Evolutionary conservation across 441 rosid species (phyloP).

Genomic region (Gossypium aridum): DNA sequence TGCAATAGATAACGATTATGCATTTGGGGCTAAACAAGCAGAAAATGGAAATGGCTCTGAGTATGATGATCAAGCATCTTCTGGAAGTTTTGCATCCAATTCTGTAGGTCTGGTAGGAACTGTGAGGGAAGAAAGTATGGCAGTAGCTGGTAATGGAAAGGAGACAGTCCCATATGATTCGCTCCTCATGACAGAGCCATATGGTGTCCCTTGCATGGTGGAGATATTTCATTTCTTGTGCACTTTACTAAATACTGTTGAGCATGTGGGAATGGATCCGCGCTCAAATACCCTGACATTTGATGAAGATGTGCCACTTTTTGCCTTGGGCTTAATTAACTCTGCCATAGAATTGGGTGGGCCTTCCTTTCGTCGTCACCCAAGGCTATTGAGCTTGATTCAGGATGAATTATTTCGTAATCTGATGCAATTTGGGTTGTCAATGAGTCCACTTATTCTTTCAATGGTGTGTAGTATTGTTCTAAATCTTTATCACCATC

Average conservation of each 20-base stretch:
- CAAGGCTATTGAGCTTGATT: conserved; percentile 60
- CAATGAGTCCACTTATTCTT: conserved; percentile 69
- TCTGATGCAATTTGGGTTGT: conserved; percentile 74
- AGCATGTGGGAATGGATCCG: conserved; percentile 54
- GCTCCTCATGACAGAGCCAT: conserved; percentile 66
- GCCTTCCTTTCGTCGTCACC: conserved; percentile 50
- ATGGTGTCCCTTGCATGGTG: conserved; percentile 73
- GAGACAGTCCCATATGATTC: conserved; percentile 43
- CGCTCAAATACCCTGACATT: conserved; percentile 56
- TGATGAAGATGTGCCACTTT: conserved; percentile 78
- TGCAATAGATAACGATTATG: conserved; percentile 48
- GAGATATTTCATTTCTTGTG: conserved; percentile 73
- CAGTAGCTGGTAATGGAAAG: conserved; percentile 41
- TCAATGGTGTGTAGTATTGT: conserved; percentile 73
- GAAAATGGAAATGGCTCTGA: conserved; percentile 59
- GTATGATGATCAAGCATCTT: conserved; percentile 43
- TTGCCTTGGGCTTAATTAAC: conserved; percentile 72
- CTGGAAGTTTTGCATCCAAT: conserved; percentile 42
- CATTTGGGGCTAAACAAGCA: conserved; percentile 44
- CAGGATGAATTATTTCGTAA: conserved; percentile 73
- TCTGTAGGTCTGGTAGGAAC: conserved; percentile 25
- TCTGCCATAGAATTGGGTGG: conserved; percentile 73
- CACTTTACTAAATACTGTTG: conserved; percentile 49
- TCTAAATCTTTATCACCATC: conserved; percentile 68
- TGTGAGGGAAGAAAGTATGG: conserved; percentile 39